phyloP scores from a whole-genome alignment of 108 stramenopile species.

The Skeletonema tropicum region DNA sequence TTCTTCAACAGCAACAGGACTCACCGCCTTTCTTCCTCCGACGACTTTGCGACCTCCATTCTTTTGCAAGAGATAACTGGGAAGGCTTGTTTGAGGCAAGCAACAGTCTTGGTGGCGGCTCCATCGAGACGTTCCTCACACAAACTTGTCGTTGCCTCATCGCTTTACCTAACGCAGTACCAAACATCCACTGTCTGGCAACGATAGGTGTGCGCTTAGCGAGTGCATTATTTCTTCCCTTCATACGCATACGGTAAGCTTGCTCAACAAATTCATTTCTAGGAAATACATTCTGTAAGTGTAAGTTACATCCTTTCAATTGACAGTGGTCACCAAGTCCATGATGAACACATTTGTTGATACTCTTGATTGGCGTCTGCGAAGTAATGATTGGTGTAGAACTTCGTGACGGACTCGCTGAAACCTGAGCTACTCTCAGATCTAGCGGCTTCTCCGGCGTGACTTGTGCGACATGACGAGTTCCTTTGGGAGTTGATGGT shows the following conservation, averaged over 20 bases:
- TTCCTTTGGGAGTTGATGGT: background rate
- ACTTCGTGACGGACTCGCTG: background rate
- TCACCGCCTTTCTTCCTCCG: background rate
- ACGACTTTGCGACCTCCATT: slow-evolving; percentile 3
- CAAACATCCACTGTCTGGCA: background rate
- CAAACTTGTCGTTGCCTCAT: background rate
- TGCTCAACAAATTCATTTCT: background rate
- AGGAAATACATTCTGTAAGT: background rate
- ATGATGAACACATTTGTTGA: background rate
- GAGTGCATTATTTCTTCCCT: background rate
- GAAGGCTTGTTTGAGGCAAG: background rate
- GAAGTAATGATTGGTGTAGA: background rate
- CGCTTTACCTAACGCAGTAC: background rate
- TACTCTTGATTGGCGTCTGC: background rate
- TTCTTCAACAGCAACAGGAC: background rate
- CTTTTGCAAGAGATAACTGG: background rate
- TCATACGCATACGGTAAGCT: background rate
- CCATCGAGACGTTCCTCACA: background rate
- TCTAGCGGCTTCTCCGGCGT: background rate
- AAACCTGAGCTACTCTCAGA: background rate
- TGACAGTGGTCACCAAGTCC: background rate
- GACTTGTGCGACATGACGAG: background rate
- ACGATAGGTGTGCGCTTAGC: background rate
- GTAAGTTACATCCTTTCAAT: background rate
- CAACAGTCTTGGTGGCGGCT: background rate